Conservation (phyloP, 768 basidiomycete species). For the Lactarius sp. region DNA sequence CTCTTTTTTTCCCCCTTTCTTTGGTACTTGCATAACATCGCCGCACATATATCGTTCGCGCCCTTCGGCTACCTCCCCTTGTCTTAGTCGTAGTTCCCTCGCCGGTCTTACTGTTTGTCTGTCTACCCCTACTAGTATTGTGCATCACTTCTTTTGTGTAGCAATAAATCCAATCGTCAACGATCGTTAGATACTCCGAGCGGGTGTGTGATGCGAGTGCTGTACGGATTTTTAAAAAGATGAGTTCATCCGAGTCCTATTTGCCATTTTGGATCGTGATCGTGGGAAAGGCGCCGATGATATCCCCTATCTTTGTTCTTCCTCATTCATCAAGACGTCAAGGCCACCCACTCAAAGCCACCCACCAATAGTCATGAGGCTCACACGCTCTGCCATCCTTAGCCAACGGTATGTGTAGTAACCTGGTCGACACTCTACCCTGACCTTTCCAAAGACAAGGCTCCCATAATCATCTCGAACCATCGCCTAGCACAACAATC, state of each 20-base stretch:
- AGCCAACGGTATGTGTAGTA: neutral
- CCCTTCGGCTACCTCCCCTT: neutral
- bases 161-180: neutral
- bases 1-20: neutral
- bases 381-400: neutral
- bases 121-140: neutral
- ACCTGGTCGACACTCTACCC: neutral
- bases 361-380: no score
- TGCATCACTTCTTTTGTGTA: slow-evolving; percentile 2
- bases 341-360: no score
- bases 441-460: neutral
- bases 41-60: neutral
- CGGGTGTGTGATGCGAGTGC: neutral
- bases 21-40: neutral
- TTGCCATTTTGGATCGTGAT: no score
- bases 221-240: no score
- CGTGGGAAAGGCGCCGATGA: no score
- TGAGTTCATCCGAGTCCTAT: no score
- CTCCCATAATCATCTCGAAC: neutral
- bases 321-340: no score
- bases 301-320: no score
- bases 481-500: neutral
- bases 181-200: neutral
- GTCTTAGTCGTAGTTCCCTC: neutral
- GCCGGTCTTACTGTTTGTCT: neutral